Base-by-base conservation (phyloP, 2,329 filamentous ascomycete genomes). In the Diaporthe sp. region DNA sequence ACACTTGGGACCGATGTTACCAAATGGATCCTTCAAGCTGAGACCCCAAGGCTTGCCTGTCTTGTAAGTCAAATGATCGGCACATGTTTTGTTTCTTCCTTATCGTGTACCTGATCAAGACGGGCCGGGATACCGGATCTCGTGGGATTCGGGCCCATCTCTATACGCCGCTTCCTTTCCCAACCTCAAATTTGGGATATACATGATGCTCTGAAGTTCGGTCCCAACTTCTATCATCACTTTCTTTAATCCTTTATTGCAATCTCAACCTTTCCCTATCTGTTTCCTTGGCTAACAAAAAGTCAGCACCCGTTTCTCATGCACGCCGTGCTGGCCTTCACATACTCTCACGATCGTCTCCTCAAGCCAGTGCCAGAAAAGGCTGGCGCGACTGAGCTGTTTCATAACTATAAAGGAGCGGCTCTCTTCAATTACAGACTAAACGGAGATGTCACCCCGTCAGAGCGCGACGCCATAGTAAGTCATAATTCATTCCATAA, bases 341-440 rank as follows among this genome's bases (percentile, higher is more conserved):
- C 90, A 3, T 80, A 88, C 4, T 85, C 90, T 77, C 90, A 92
- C 77, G 89, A 91, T 76, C 84, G 87, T 8, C 83, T 86, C 76
- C 80, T 88, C 53, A 78, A 78, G 17, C 79, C 77, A 2, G 60
- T 75, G 7, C 57, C 74, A 70, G 49, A 31, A 13, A 76, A 70
- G 28, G 77, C n/a, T 31, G 82, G 82, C 42, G 76, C 78, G 17
- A 79, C 80, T 28, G 86, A 86, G 78, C 80, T 83, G 15, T 86
- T 86, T 67, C 88, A 91, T 80, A 86, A 85, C 83, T 87, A 85
- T 74, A 86, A 86, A 61, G 86, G 84, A 31, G 86, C 86, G 6
- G 84, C 84, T 0, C 82, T 89, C n/a, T 89, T 90, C 79, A 86
- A 87, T 75, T 78, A 82, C 25, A 83, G 85, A 12, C 83, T 90